Percentiles rank a stretch among this genome's conserved stretches.
Conservation (phyloP, 306 rosid genomes). For the Quercus parvula region DNA sequence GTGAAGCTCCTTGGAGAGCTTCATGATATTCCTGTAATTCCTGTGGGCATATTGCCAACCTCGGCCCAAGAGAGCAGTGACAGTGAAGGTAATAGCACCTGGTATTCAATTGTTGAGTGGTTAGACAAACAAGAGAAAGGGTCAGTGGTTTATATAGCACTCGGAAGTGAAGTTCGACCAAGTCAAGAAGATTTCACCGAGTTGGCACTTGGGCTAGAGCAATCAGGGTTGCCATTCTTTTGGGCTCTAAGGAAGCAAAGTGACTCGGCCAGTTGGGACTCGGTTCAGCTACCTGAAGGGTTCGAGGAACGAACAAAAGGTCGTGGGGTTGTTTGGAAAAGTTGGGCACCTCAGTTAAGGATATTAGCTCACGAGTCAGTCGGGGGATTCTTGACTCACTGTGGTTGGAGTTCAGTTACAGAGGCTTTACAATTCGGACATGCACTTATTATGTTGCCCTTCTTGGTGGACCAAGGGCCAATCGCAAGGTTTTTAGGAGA, state of each 20-base stretch:
- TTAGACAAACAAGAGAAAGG: conserved; percentile 15
- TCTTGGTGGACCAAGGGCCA: conserved; percentile 20
- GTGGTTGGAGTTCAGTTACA: conserved; percentile 33
- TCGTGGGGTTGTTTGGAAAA: conserved; percentile 11
- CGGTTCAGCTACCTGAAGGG: conserved; percentile 4
- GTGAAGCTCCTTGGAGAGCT: not conserved
- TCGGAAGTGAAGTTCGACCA: not conserved
- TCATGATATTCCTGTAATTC: conserved; percentile 22
- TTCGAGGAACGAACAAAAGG: not conserved
- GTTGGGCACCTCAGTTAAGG: conserved; percentile 30
- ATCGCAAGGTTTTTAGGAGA: not conserved
- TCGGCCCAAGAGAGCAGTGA: not conserved
- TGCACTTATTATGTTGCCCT: conserved; percentile 24
- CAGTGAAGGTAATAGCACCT: not conserved
- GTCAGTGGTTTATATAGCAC: too few species aligned
- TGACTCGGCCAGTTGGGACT: conserved; percentile 4
- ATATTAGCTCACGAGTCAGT: conserved; percentile 22
- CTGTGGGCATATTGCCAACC: conserved; percentile 30
- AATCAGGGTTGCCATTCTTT: conserved; percentile 19
- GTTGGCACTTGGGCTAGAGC: conserved; percentile 31
- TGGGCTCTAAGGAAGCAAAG: too few species aligned
- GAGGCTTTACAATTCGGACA: conserved; percentile 16
- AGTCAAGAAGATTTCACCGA: conserved; percentile 24
- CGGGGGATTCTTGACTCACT: conserved; percentile 32
- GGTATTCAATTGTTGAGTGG: conserved; percentile 30